Percentiles rank a stretch among this genome's conserved stretches.
Conservation (phyloP, 1,139 yeast genomes). For the Meyerozyma guilliermondii region DNA sequence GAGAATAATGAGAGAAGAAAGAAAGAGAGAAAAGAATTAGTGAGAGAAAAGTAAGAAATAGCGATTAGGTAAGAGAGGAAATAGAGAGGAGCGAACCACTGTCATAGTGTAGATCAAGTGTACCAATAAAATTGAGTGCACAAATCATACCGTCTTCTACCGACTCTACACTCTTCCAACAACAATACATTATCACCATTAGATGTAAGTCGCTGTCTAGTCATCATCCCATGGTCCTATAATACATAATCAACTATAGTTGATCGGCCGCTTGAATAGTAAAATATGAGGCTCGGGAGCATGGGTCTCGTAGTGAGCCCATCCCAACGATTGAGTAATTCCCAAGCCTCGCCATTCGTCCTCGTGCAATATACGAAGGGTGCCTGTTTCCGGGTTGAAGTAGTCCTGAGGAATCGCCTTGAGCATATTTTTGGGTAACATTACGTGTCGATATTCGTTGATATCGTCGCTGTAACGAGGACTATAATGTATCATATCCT, state of each 20-base stretch:
- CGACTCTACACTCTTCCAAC: no score
- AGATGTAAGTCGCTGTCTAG: neutral
- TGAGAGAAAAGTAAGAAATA: neutral
- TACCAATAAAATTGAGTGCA: no score
- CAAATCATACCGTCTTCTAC: no score
- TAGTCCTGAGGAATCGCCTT: constrained; percentile 95
- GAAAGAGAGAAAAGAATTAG: neutral
- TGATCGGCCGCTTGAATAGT: constrained; percentile 69
- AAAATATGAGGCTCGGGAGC: constrained; percentile 98
- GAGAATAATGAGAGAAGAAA: neutral
- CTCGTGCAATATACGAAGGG: constrained; percentile 82
- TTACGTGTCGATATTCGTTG: constrained; percentile 87
- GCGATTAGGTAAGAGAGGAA: neutral
- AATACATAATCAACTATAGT: constrained; percentile 13
- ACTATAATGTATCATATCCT: constrained; percentile 91
- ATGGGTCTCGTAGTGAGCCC: constrained; percentile 98
- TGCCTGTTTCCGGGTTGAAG: constrained; percentile 92
- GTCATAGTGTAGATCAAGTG: no score
- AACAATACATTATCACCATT: neutral
- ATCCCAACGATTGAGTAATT: constrained; percentile 93
- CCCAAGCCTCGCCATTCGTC: constrained; percentile 99
- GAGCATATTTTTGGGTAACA: constrained; percentile 93
- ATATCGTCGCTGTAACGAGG: constrained; percentile 88
- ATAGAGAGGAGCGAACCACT: no score
- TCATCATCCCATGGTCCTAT: neutral